Conservation (phyloP, 768 basidiomycete genomes). For the Trametes villosa region DNA sequence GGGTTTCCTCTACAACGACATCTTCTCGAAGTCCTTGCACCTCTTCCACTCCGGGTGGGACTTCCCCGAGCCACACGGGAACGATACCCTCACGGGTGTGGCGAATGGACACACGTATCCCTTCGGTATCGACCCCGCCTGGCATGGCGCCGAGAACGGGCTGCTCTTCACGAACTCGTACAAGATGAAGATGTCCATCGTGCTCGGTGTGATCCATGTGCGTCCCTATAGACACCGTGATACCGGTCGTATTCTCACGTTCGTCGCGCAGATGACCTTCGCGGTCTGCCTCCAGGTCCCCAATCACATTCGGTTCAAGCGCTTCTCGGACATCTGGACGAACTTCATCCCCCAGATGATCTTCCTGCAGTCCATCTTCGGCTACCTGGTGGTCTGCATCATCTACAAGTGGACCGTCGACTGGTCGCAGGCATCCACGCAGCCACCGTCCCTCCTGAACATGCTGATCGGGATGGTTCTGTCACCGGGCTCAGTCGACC, state of each 20-base stretch:
- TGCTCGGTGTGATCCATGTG: slow-evolving; percentile 96
- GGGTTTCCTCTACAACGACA: slow-evolving; percentile 97
- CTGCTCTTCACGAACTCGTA: slow-evolving; percentile 97
- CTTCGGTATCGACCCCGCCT: slow-evolving; percentile 92
- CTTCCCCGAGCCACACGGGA: slow-evolving; percentile 56
- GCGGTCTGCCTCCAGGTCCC: slow-evolving; percentile 95
- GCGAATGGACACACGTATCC: slow-evolving; percentile 79
- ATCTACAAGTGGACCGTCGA: slow-evolving; percentile 97
- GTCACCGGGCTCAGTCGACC: slow-evolving; percentile 78
- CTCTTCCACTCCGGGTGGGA: slow-evolving; percentile 90
- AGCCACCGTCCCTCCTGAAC: slow-evolving; percentile 89
- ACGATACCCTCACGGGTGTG: slow-evolving; percentile 52
- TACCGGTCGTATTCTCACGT: neutral
- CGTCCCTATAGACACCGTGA: slow-evolving; percentile 33
- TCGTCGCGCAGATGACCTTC: slow-evolving; percentile 87
- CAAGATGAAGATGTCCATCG: slow-evolving; percentile 99
- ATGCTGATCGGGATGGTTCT: slow-evolving; percentile 98
- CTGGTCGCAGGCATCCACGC: slow-evolving; percentile 71
- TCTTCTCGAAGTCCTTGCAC: slow-evolving; percentile 92
- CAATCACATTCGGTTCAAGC: slow-evolving; percentile 94
- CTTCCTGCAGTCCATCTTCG: slow-evolving; percentile 97
- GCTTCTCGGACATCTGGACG: slow-evolving; percentile 82
- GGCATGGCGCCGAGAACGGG: slow-evolving; percentile 92
- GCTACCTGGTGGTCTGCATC: slow-evolving; percentile 92
- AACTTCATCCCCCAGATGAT: slow-evolving; percentile 98